Base-by-base conservation (phyloP, 768 basidiomycete species). In the Royoungia palumana region DNA sequence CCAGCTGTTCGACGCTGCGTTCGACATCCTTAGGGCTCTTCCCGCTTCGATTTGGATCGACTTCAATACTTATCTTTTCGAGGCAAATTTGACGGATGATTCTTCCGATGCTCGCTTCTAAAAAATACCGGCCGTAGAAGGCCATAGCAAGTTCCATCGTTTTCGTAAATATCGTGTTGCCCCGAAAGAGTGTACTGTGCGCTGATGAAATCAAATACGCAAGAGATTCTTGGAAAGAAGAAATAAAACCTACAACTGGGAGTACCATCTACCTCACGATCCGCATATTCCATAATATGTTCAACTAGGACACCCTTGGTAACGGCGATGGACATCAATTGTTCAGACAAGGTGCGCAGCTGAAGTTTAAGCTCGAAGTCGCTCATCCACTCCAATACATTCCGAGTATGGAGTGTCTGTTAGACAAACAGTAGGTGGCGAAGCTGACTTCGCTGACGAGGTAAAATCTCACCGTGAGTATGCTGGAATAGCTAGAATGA, bases 131-230 rank as follows among this genome's bases (percentile, higher is more conserved):
- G n/a, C 90, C 90, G 58, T 91, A 87, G 72, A 81, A 82, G n/a
- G 75, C 73, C 81, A 94, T 89, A 57, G 82, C 83, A 6, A 82
- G 69, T 59, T 93, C 90, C 70, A 92, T 80, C 22, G 85, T 81
- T 68, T 81, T 90, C 49, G 83, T 85, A 54, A 84, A 73, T 30
- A 72, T 77, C 10, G 82, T 82, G 56, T 85, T 85, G 32, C 83
- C 86, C 45, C 75, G 78, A 65, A 85, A 89, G 14, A 92, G 70
- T 2, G 87, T 90, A 59, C 81, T 83, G 54, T 86, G 85, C 8
- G 88, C 88, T 90, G 57, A 7, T 39, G 30, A 50, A 39, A 35
- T 27, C 28, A 50, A 37, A 38, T 38, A 54, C 35, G 28, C 14
- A 22, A 14, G 17, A 42, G n/a, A 35, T 12, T 14, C 47, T 34